Base-by-base conservation (phyloP, 2,329 filamentous ascomycete genomes). In the Iodosphaeria phyllophila region DNA sequence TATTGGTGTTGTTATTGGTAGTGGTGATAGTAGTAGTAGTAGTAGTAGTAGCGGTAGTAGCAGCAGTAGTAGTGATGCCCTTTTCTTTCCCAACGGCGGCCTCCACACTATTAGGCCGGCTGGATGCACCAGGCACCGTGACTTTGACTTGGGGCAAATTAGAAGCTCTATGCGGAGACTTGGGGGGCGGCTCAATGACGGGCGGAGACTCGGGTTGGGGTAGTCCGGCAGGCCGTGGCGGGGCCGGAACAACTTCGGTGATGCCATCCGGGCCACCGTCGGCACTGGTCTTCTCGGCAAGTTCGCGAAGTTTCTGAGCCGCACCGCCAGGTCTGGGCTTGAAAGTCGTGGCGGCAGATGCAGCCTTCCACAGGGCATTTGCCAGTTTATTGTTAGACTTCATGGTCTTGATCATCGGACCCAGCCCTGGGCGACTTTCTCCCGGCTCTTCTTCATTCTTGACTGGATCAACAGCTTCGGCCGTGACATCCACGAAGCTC, bases 241-340 rank as follows among this genome's bases (percentile, higher is more conserved):
- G 83, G 4, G 83, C 78, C 13, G 79, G 79, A 13, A 93, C 76
- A 18, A 93, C 84, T 19, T 74, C 68, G 8, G 75, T 92, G 34
- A 93, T 92, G 3, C 84, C 86, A 51, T 93, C 84, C 5, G 82
- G 77, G 5, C 76, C 82, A n/a, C n/a, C n/a, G 13, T 75, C 66
- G 3, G 51, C 52, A n/a, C 50, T 47, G 28, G 64, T 68, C 33
- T 54, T 57, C 28, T 69, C 62, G 18, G 60, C 54, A 32, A 62
- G 58, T 25, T 73, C 66, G 28, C 75, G 60, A 26, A 92, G 54
- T 25, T 77, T 74, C 32, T 91, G 82, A 25, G 72, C 83, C 13
- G 82, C 84, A 34, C 84, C 86, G 29, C 86, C 86, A 17, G 74
- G 73, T 29, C 86, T 70, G 12, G 86, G 86, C 41, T 86, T 91